phyloP scores from a whole-genome alignment of 2,329 filamentous ascomycete genomes.

The Coniella vitis region DNA sequence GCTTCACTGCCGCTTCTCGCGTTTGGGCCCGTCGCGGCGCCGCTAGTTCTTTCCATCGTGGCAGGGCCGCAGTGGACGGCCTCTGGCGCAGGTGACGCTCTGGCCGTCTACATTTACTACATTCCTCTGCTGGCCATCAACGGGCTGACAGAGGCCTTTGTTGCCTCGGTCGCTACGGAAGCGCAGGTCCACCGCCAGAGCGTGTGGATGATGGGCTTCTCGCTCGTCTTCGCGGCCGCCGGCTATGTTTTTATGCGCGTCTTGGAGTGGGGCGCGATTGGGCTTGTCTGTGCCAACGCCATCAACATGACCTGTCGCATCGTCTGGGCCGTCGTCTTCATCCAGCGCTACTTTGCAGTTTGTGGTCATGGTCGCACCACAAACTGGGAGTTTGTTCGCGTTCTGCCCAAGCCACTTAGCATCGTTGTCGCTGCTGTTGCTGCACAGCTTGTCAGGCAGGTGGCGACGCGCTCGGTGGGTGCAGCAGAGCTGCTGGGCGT shows the following conservation, averaged over 20 bases:
- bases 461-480: slow-evolving; percentile 20
- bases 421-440: slow-evolving; percentile 38
- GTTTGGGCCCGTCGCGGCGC: slow-evolving; percentile 69
- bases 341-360: slow-evolving; percentile 58
- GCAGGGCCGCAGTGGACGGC: slow-evolving; percentile 71
- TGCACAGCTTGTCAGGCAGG: slow-evolving; percentile 32
- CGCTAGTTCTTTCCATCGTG: slow-evolving; percentile 65
- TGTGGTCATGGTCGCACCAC: no score
- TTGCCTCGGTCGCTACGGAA: slow-evolving; percentile 75
- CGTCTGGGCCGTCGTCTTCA: slow-evolving; percentile 70
- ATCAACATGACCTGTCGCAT: slow-evolving; percentile 88
- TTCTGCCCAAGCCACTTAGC: slow-evolving; percentile 38
- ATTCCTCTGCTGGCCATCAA: slow-evolving; percentile 90
- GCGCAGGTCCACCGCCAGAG: slow-evolving; percentile 71
- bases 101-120: slow-evolving; percentile 83
- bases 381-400: slow-evolving; percentile 31
- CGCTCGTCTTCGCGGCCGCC: slow-evolving; percentile 63
- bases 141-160: slow-evolving; percentile 86
- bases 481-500: slow-evolving; percentile 23
- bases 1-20: slow-evolving; percentile 62
- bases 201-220: slow-evolving; percentile 78
- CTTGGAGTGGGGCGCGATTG: slow-evolving; percentile 63
- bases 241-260: slow-evolving; percentile 71
- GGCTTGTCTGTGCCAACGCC: slow-evolving; percentile 78
- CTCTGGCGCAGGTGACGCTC: slow-evolving; percentile 64